A percentile compares a stretch with the other conserved stretches of the same genome.
Conservation (phyloP, 169 alveolate genomes). For the Eimeria necatrix region DNA sequence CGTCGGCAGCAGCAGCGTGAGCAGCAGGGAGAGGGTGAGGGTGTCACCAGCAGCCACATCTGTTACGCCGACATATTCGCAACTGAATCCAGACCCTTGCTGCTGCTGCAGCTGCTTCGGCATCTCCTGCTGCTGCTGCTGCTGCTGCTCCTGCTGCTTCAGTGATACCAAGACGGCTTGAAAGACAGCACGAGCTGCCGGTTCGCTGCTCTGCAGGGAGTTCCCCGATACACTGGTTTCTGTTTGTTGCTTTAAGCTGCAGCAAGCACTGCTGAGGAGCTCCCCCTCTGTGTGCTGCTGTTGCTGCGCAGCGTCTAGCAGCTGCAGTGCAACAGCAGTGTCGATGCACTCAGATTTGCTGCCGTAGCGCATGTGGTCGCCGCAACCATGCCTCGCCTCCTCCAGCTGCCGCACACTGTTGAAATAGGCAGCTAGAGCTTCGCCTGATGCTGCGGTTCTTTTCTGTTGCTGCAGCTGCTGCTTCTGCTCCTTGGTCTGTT, state of each 20-base stretch:
- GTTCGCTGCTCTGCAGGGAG: neutral
- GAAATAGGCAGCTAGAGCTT: neutral
- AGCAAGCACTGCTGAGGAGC: neutral
- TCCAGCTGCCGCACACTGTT: neutral
- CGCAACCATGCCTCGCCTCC: neutral
- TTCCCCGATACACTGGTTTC: neutral
- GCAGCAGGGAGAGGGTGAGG: neutral
- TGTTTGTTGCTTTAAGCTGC: neutral
- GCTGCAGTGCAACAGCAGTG: constrained; percentile 22
- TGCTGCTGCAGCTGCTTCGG: neutral
- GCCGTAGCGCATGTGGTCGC: neutral
- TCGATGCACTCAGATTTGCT: neutral
- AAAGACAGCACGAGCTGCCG: neutral
- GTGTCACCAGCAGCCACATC: constrained; percentile 25
- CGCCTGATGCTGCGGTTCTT: neutral
- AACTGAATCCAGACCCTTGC: neutral
- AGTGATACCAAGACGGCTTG: neutral
- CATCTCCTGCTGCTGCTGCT: neutral
- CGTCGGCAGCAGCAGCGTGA: constrained; percentile 19
- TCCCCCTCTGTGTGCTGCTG: neutral
- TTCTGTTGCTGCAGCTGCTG: neutral
- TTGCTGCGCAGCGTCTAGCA: neutral
- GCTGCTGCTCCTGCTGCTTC: neutral
- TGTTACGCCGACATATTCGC: constrained; percentile 38
- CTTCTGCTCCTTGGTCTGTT: neutral